A percentile compares a stretch with the other conserved stretches of the same genome.
Conservation (phyloP, 148 eudicot species). For the Arbutus unedo region DNA sequence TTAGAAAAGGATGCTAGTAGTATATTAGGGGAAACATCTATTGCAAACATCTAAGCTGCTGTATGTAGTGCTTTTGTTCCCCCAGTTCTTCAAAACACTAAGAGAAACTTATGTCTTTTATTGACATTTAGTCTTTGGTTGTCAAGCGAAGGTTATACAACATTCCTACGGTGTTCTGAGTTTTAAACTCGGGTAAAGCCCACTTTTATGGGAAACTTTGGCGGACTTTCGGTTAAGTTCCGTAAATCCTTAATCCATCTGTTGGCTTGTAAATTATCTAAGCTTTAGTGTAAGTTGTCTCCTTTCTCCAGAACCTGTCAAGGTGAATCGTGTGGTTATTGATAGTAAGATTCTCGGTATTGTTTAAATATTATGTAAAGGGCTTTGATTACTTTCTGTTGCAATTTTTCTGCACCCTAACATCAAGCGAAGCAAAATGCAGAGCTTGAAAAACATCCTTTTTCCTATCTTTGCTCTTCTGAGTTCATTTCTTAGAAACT, state of each 20-base stretch:
- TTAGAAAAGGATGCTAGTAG: background rate
- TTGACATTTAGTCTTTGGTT: background rate
- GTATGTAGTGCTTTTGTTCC: background rate
- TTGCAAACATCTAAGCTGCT: background rate
- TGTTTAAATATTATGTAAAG: background rate
- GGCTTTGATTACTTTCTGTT: slow-evolving; percentile 7
- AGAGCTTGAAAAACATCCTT: background rate
- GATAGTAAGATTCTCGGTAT: too few relatives aligned
- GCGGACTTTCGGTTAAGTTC: background rate
- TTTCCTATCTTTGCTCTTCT: background rate
- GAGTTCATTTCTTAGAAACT: background rate
- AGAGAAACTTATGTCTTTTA: background rate
- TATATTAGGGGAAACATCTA: background rate
- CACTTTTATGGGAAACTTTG: background rate
- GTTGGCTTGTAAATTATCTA: background rate
- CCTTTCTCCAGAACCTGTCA: background rate
- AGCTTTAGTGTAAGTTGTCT: background rate
- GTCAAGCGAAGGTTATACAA: background rate
- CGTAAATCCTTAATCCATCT: background rate
- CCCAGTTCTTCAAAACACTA: background rate
- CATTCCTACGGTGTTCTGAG: background rate
- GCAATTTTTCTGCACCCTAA: background rate
- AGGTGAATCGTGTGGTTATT: background rate
- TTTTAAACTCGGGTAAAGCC: background rate
- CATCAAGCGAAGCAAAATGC: background rate